Base-by-base conservation (phyloP, 257 asterid genomes). In the Anisodus tanguticus region DNA sequence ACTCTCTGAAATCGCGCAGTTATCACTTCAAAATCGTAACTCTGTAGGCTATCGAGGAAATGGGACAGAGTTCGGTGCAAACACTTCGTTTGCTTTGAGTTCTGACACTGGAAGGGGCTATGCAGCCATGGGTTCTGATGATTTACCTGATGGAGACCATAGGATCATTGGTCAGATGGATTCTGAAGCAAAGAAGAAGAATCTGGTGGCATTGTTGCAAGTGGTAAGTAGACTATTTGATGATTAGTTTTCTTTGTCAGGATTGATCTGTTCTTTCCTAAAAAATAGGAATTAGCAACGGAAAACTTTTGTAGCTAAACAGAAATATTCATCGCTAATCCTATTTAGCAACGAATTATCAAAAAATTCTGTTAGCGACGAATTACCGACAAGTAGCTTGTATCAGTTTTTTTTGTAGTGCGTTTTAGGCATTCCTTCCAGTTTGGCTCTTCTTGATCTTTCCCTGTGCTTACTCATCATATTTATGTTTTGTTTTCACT, bases 1-100 rank as follows among this genome's bases (percentile, higher is more conserved):
- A 58, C 96, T 95, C 26, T 96, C 92, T 49, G 93, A 93, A 67
- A 85, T 94, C 4, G 94, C 98, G 45, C 86, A 69, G 74, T 90
- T 64, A 59, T 93, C 94, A 4, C 90, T 92, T 0, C 92, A 89
- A 39, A 88, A 89, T 78, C 80, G 83, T 3, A 87, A 89, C 53
- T 82, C 54, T 6, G 51, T 69, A 51, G 82, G 84, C 53, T 82
- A 83, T 83, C 79, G 89, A 5, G 74, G 85, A 62, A 45, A 54
- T 55, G 90, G 87, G 62, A 49, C 45, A 2, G 88, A 83, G 78
- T 80, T 79, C 17, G 81, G 80, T 51, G 82, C 64, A n/a, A 77
- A 83, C 62, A 55, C 43, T 22, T 81, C 84, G 22, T 59, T 85
- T 76, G 76, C 90, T 71, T 85, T 87, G 9, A 60, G 80, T 57